Evolutionary conservation across 2,329 filamentous ascomycete species (phyloP).

Genomic region (Grosmannia huntii): DNA sequence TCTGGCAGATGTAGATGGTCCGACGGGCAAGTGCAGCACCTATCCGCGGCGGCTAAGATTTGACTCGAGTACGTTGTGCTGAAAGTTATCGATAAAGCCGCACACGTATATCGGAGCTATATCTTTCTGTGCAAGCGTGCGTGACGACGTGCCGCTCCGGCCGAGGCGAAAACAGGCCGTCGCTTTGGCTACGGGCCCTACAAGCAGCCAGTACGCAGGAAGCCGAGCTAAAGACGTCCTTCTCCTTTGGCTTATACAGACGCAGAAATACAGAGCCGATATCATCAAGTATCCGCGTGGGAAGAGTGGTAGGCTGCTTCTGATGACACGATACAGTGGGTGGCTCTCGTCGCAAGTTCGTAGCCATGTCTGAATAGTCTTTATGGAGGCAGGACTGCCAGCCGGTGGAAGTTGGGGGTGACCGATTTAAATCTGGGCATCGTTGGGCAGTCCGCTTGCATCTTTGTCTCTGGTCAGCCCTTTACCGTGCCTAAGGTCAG

Average conservation of each 20-base stretch:
- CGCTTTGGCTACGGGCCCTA: conserved; percentile 3
- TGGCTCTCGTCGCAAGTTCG: conserved; percentile 8
- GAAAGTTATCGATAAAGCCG: conserved; percentile 21
- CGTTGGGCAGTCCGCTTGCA: background rate
- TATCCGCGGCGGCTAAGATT: conserved; percentile 22
- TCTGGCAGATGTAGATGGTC: conserved; percentile 23
- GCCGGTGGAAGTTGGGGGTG: conserved; percentile 7
- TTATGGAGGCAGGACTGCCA: conserved; percentile 3
- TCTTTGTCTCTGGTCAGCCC: background rate
- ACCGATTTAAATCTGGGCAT: conserved; percentile 8
- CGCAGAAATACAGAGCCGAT: background rate
- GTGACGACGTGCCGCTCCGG: conserved; percentile 1
- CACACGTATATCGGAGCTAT: conserved; percentile 15
- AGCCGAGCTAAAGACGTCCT: conserved; percentile 14
- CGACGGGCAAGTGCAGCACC: conserved; percentile 26
- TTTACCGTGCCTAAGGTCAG: background rate
- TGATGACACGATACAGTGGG: background rate
- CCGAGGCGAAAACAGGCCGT: conserved; percentile 14
- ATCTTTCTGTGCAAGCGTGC: background rate
- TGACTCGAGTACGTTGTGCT: conserved; percentile 17
- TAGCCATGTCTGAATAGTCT: conserved; percentile 10
- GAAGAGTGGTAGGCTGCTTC: conserved; percentile 1
- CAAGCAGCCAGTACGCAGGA: conserved; percentile 17
- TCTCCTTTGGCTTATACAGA: background rate
- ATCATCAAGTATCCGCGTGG: conserved; percentile 13